Conservation (phyloP, 805 yeast genomes). For the Maudiozyma turicensis region DNA sequence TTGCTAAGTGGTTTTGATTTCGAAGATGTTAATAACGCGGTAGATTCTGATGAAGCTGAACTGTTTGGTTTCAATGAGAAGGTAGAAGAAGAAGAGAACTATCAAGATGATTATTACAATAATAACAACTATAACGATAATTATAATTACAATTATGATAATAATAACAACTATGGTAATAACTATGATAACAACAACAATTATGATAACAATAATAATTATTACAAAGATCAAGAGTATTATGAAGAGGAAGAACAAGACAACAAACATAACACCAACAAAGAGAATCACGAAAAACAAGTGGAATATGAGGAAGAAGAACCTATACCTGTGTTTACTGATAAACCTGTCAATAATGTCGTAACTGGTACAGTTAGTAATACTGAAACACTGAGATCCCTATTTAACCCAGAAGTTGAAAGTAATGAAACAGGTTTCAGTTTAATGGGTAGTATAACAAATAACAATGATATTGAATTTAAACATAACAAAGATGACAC, state of each 20-base stretch:
- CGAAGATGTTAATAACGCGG: constrained; percentile 39
- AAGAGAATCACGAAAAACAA: neutral
- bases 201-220: neutral
- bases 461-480: constrained; percentile 39
- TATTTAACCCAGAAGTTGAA: constrained; percentile 39
- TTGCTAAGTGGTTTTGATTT: constrained; percentile 42
- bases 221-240: neutral
- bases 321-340: constrained; percentile 47
- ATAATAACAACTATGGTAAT: neutral
- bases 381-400: constrained; percentile 54
- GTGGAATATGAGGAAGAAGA: constrained; percentile 32
- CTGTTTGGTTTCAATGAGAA: constrained; percentile 33
- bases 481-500: constrained; percentile 30
- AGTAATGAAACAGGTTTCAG: constrained; percentile 32
- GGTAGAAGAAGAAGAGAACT: constrained; percentile 27
- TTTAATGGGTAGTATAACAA: constrained; percentile 31
- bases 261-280: neutral
- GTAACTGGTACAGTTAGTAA: constrained; percentile 29
- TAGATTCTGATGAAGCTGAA: constrained; percentile 33
- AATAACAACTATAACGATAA: neutral
- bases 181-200: neutral
- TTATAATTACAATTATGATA: neutral
- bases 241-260: neutral
- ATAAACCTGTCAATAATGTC: constrained; percentile 7
- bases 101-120: neutral